Conservation (phyloP, 805 yeast genomes). For the Ogataea parapolymorpha region DNA sequence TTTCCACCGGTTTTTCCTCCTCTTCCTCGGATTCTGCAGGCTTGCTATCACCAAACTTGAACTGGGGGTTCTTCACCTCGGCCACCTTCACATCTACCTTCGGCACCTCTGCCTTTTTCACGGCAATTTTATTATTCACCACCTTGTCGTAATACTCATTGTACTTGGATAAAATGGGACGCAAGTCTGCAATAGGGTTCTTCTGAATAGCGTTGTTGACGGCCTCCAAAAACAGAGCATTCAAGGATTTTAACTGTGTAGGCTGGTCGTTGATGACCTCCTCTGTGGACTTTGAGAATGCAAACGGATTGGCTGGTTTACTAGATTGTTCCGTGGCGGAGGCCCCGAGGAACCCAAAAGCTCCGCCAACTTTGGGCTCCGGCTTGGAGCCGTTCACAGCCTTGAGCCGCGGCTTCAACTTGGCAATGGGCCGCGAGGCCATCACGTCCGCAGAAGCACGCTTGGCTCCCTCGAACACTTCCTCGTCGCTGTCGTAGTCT, state of each 20-base stretch:
- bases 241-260: slow-evolving; percentile 60
- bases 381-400: slow-evolving; percentile 10
- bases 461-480: slow-evolving; percentile 30
- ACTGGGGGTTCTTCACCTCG: slow-evolving; percentile 1
- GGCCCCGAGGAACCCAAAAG: slow-evolving; percentile 13
- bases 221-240: slow-evolving; percentile 52
- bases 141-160: slow-evolving; percentile 46
- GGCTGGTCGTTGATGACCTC: slow-evolving; percentile 28
- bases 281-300: not conserved
- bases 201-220: slow-evolving; percentile 39
- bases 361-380: slow-evolving; percentile 10
- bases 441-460: slow-evolving; percentile 59
- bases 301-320: slow-evolving; percentile 3
- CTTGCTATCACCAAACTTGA: slow-evolving; percentile 1
- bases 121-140: slow-evolving; percentile 25
- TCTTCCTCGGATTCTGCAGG: slow-evolving; percentile 15
- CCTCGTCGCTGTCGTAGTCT: slow-evolving; percentile 37
- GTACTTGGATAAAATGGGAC: slow-evolving; percentile 57
- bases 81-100: slow-evolving; percentile 20
- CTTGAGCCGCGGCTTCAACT: slow-evolving; percentile 43
- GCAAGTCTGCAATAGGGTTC: slow-evolving; percentile 54
- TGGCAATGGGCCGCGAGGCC: slow-evolving; percentile 67
- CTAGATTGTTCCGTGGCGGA: not conserved
- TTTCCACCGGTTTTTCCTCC: slow-evolving; percentile 36
- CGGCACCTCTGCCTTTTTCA: slow-evolving; percentile 25